A percentile compares a stretch with the other conserved stretches of the same genome.
Conservation (phyloP, 768 basidiomycete species). For the Lanmaoa rubissima region DNA sequence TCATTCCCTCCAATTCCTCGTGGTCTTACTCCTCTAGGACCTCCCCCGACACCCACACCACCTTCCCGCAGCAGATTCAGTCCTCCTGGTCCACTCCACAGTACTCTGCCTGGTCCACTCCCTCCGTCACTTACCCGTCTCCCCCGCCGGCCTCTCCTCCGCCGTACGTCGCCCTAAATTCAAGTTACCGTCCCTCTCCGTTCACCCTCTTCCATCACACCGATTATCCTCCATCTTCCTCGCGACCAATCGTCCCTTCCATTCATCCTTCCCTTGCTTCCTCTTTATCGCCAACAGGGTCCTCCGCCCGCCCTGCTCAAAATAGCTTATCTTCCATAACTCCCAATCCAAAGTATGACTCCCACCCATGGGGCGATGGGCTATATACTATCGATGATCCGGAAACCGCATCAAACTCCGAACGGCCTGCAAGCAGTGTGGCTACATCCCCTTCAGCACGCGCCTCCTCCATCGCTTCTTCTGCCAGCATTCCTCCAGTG, state of each 20-base stretch:
- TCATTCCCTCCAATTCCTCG: slow-evolving; percentile 20
- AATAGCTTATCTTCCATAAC: slow-evolving; percentile 15
- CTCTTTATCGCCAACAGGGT: slow-evolving; percentile 13
- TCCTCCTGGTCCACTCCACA: slow-evolving; percentile 22
- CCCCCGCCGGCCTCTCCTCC: slow-evolving; percentile 26
- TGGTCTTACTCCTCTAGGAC: slow-evolving; percentile 29
- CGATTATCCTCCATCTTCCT: slow-evolving; percentile 20
- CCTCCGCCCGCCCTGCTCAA: slow-evolving; percentile 17
- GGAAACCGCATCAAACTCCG: slow-evolving; percentile 34
- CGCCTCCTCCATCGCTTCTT: slow-evolving; percentile 34
- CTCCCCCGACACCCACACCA: slow-evolving; percentile 14
- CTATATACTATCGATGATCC: slow-evolving; percentile 35
- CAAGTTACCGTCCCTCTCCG: slow-evolving; percentile 25
- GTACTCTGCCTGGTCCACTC: slow-evolving; percentile 16
- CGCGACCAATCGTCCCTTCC: slow-evolving; percentile 18
- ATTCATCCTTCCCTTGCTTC: slow-evolving; percentile 17
- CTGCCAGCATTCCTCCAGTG: slow-evolving; percentile 28
- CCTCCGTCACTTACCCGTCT: slow-evolving; percentile 20
- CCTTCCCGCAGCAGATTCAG: slow-evolving; percentile 14
- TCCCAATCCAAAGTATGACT: slow-evolving; percentile 21
- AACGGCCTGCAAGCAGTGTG: slow-evolving; percentile 34
- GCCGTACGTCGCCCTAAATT: slow-evolving; percentile 18
- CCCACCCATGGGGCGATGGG: slow-evolving; percentile 30
- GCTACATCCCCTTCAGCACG: slow-evolving; percentile 36
- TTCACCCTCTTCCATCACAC: slow-evolving; percentile 22